Evolutionary conservation across 371 early-diverging fungal genomes (phyloP).

Genomic region (Umbelopsis sp.): DNA sequence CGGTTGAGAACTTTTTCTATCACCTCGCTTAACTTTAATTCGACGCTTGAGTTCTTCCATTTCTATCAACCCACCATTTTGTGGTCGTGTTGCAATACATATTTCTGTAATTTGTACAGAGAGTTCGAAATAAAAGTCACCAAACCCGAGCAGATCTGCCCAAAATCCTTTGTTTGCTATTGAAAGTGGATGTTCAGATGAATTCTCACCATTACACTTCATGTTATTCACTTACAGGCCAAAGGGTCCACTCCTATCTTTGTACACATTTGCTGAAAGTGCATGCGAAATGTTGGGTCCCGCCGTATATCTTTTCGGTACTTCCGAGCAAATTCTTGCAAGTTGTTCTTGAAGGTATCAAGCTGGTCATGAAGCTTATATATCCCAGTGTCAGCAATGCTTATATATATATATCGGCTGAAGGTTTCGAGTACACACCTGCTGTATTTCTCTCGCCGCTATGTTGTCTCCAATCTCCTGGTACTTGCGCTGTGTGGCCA

Average conservation of each 20-base stretch:
- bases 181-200: neutral
- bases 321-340: conserved; percentile 85
- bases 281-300: conserved; percentile 86
- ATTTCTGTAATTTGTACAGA: conserved; percentile 91
- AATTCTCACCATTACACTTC: neutral
- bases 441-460: conserved; percentile 59
- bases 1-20: conserved; percentile 32
- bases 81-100: conserved; percentile 81
- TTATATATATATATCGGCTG: too few species aligned
- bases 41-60: conserved; percentile 73
- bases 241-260: conserved; percentile 95
- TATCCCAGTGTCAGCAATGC: too few species aligned
- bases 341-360: conserved; percentile 74
- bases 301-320: conserved; percentile 88
- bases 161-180: conserved; percentile 95
- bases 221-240: conserved; percentile 65
- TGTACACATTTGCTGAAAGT: conserved; percentile 93
- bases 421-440: conserved; percentile 29
- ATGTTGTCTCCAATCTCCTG: conserved; percentile 59
- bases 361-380: conserved; percentile 75
- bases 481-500: conserved; percentile 48
- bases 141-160: conserved; percentile 91
- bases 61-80: conserved; percentile 92
- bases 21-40: conserved; percentile 68
- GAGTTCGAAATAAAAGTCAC: conserved; percentile 98